Evolutionary conservation across 108 stramenopile species (phyloP), one percentile per base, ranked within the genome.

Genomic region (Skeletonema tropicum): DNA sequence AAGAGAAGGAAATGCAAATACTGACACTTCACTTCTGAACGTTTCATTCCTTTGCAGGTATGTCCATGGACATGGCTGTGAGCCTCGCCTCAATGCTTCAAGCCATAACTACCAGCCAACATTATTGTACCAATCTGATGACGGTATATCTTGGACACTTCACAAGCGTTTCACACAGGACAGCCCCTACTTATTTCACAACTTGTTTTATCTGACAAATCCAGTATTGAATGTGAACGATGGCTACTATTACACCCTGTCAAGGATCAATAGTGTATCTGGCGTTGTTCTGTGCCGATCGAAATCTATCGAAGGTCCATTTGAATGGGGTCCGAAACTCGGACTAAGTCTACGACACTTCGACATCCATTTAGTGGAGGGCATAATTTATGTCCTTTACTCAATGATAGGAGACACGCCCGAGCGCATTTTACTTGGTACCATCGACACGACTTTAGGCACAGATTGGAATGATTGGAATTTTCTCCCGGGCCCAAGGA

Each of bases 391-490:
- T 64, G 70, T 71, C 8, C 61, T 71, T 38, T 71, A 26, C 70
- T 26, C 70, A 30, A 14, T 71, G 33, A 71, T 71, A 8, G 62
- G 61, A 12, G 70, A 71, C 38, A n/a, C 31, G 60, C 70, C 70
- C 11, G 70, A 71, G 30, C 10, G 70, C 14, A 71, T 71, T 36
- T 19, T 71, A 36, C 70, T 71, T 23, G 70, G 60, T 36, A 62
- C 15, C 17, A 64, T 71, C 17, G 58, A 71, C 14, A 61, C 21
- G 70, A 29, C 61, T 33, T 8, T 29, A 17, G 19, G 31, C 10
- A 25, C 48, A 23, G 55, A 71, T 41, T 71, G 70, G 70, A 36
- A 9, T 23, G 60, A 71, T 71, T 71, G 70, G 70, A 63, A 33
- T 9, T 62, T 71, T 36, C 62, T 35, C n/a, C 70, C 59, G 25